Base-by-base conservation (phyloP, 2,329 filamentous ascomycete genomes). In the Penicillium sp. region DNA sequence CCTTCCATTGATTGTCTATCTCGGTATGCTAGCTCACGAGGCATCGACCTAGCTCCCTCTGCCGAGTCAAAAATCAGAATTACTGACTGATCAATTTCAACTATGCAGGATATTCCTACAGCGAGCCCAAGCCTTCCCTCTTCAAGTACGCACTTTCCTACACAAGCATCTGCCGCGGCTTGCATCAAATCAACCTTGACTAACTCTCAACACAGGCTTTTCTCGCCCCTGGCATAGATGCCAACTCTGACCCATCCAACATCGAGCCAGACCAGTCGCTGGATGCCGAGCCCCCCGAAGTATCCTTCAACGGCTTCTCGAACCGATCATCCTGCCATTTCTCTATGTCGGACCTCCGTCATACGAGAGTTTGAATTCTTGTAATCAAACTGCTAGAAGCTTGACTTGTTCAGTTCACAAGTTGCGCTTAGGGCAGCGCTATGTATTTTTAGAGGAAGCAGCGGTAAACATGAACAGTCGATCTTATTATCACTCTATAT, bases 1-100 rank as follows among this genome's bases (percentile, higher is more conserved):
- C 73, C 82, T 98, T 50, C 93, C 93, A 62, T 74, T 98, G 72
- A 94, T 98, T 69, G 81, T 98, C 71, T 98, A 97, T 73, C 85
- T 98, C 63, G 93, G 88, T 93, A 84, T 64, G 73, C 49, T 18
- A 49, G 11, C 7, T 32, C 29, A 43, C 5, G 8, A 35, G 28
- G 18, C 18, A 18, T 5, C 8, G 9, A 2, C 25, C n/a, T 13
- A 25, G 4, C 12, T 27, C 9, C 6, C 11, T 39, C 24, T 9
- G 7, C 0, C 2, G 7, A 13, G n/a, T 9, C 12, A 9, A 18
- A 52, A 46, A 55, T 46, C 27, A 39, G 25, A 51, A 32, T 8
- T 32, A 4, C 29, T 36, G 24, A 50, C 51, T 64, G 34, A 65
- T 40, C 3, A 11, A 25, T 25, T 41, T 40, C 43, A 46, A 45